These are phyloP conservation scores for Psilocybe azurescens DNA, from an alignment of 768 basidiomycete genomes.

Conservation along the genomic window DNA sequence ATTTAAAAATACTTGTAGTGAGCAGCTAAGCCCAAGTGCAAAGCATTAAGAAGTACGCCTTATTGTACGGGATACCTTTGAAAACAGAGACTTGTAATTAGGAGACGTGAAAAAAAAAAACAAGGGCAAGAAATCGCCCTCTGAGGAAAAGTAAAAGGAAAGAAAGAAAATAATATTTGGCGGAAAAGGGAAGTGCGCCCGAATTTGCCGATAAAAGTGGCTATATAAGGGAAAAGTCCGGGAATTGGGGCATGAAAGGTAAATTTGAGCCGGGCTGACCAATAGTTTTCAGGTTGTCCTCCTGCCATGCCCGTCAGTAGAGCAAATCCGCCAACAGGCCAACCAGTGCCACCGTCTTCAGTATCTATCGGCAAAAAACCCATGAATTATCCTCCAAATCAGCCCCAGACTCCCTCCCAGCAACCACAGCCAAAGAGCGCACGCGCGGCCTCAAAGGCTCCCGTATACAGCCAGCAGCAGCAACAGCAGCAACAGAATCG, in stretches of 20 bases:
- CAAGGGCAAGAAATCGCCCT: too few species aligned
- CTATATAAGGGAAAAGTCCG: neutral
- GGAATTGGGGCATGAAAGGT: conserved; percentile 10
- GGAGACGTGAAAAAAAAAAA: too few species aligned
- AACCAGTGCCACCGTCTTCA: conserved; percentile 65
- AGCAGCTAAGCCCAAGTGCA: too few species aligned
- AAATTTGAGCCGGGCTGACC: conserved; percentile 40
- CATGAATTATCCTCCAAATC: conserved; percentile 67
- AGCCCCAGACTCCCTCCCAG: conserved; percentile 26
- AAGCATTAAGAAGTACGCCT: too few species aligned
- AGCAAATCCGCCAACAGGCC: conserved; percentile 35
- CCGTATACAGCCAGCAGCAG: conserved; percentile 43
- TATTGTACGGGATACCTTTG: too few species aligned
- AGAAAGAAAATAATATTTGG: neutral
- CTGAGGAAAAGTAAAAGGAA: neutral
- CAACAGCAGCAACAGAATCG: conserved; percentile 40
- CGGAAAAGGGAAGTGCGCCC: neutral
- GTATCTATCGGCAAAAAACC: conserved; percentile 93
- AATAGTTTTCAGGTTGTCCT: conserved; percentile 40
- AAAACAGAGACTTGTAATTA: too few species aligned
- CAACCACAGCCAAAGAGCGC: conserved; percentile 48
- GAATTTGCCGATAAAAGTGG: neutral
- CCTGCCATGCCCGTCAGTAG: conserved; percentile 43
- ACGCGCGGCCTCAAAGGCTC: conserved; percentile 53
- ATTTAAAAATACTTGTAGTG: too few species aligned